A percentile compares a stretch with the other conserved stretches of the same genome.
These are phyloP conservation scores for Venturiaceae sp. DNA, from an alignment of 2,329 filamentous ascomycete species.

Conservation along the genomic window DNA sequence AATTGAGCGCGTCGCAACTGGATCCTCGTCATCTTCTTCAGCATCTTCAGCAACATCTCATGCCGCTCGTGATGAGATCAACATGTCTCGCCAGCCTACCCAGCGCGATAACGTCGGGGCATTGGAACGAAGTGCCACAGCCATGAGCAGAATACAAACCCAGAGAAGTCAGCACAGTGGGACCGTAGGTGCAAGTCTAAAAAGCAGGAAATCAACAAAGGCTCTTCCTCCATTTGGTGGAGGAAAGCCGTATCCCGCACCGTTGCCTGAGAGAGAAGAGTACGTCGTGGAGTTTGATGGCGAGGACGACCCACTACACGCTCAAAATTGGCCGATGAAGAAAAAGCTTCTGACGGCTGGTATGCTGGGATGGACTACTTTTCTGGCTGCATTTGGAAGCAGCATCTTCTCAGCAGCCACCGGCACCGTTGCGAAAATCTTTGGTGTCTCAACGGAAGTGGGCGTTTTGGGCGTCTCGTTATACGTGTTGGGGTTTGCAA, in stretches of 20 bases:
- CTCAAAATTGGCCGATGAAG: slow-evolving; percentile 73
- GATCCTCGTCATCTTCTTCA: slow-evolving; percentile 3
- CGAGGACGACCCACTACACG: slow-evolving; percentile 71
- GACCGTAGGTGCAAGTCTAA: slow-evolving; percentile 52
- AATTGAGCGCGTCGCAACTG: slow-evolving; percentile 5
- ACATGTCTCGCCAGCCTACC: slow-evolving; percentile 1
- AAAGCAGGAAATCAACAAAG: slow-evolving; percentile 34
- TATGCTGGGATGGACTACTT: slow-evolving; percentile 64
- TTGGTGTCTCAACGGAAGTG: slow-evolving; percentile 16
- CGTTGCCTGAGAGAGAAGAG: slow-evolving; percentile 58
- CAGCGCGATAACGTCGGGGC: not conserved
- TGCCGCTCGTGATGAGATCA: not conserved
- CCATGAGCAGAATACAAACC: slow-evolving; percentile 62
- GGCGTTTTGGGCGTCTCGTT: slow-evolving; percentile 25
- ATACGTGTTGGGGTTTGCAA: slow-evolving; percentile 29
- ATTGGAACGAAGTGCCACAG: slow-evolving; percentile 17
- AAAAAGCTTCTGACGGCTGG: slow-evolving; percentile 65
- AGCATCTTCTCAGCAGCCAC: slow-evolving; percentile 33
- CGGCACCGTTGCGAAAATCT: slow-evolving; percentile 15
- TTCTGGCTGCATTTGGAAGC: slow-evolving; percentile 57
- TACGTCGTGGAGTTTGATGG: slow-evolving; percentile 81
- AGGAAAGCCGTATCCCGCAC: slow-evolving; percentile 66
- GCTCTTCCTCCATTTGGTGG: slow-evolving; percentile 61
- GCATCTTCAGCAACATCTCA: not conserved
- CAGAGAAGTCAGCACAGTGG: slow-evolving; percentile 58